phyloP scores from a whole-genome alignment of 148 eudicot species.

The Persicaria maculosa region DNA sequence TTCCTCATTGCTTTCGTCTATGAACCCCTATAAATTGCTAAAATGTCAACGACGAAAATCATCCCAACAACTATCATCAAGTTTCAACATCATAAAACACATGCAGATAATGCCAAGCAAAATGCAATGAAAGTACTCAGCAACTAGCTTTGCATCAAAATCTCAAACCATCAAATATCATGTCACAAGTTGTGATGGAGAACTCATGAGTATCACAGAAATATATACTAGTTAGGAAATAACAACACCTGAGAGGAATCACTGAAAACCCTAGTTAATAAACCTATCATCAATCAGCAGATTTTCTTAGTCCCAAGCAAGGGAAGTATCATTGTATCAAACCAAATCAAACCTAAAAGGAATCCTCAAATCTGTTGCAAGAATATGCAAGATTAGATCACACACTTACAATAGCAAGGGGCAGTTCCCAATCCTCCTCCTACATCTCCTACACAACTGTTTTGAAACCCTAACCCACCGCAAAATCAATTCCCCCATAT shows the following conservation, averaged over 20 bases:
- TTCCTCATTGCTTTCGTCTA: slow-evolving; percentile 24
- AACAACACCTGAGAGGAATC: background rate
- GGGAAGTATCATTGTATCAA: background rate
- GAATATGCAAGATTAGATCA: background rate
- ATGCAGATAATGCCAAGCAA: background rate
- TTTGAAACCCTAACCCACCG: slow-evolving; percentile 7
- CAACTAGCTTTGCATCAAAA: background rate
- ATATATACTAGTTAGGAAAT: background rate
- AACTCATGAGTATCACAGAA: background rate
- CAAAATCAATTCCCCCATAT: background rate
- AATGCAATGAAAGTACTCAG: background rate
- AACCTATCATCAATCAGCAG: background rate
- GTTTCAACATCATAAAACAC: background rate
- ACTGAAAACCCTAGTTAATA: background rate
- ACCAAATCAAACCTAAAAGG: background rate
- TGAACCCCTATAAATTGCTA: background rate
- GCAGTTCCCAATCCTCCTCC: background rate
- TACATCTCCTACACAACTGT: background rate
- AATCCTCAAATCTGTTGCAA: background rate
- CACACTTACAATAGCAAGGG: background rate
- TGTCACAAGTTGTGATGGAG: background rate
- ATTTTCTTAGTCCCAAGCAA: background rate
- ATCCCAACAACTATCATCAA: background rate
- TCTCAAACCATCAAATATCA: background rate
- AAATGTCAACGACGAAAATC: background rate